These are phyloP conservation scores for Psilocybe cubensis DNA, from an alignment of 768 basidiomycete species.

Conservation along the genomic window DNA sequence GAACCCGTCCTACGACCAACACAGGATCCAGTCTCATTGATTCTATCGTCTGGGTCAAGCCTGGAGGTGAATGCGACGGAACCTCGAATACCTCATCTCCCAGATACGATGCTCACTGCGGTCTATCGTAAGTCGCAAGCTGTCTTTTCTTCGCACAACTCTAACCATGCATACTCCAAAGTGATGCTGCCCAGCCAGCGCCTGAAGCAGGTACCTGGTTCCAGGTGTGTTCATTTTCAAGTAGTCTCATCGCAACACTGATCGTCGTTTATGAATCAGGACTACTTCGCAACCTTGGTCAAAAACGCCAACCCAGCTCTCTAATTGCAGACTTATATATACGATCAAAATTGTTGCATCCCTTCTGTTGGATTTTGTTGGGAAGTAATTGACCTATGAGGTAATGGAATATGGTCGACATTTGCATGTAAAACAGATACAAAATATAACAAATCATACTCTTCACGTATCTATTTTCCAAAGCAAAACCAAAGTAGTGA, in stretches of 20 bases:
- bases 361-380: not conserved
- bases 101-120: conserved; percentile 57
- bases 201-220: conserved; percentile 72
- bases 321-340: conserved; percentile 26
- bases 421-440: not conserved
- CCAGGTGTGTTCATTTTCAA: conserved; percentile 38
- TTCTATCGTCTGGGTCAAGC: conserved; percentile 69
- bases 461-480: too few species aligned
- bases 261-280: conserved; percentile 19
- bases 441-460: not conserved
- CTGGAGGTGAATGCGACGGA: conserved; percentile 70
- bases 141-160: not conserved
- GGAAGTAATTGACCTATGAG: not conserved
- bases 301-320: conserved; percentile 55
- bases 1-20: conserved; percentile 57
- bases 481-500: too few species aligned
- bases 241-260: not conserved
- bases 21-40: conserved; percentile 59
- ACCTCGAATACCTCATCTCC: conserved; percentile 57
- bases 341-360: not conserved
- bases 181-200: conserved; percentile 57
- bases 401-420: not conserved
- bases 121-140: conserved; percentile 41
- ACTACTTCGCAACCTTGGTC: conserved; percentile 64
- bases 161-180: conserved; percentile 20